Evolutionary conservation across 2,329 filamentous ascomycete genomes (phyloP).

Genomic region (Botryotinia calthae): DNA sequence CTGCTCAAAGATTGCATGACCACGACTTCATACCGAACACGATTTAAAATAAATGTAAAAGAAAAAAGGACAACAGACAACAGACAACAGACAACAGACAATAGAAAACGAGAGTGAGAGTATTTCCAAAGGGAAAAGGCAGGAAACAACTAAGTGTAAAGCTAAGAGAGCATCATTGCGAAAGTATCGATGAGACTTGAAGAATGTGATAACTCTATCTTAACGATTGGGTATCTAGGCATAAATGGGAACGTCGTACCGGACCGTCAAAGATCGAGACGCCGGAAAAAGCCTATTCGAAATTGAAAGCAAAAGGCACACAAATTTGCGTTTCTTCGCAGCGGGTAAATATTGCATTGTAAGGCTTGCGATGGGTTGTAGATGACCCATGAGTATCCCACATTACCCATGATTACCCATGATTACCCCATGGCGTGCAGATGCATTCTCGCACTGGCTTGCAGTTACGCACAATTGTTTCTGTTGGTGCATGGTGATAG

Average conservation of each 20-base stretch:
- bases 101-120: slow-evolving; percentile 8
- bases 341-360: slow-evolving; percentile 19
- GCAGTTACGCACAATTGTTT: not conserved
- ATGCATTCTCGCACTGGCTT: slow-evolving; percentile 5
- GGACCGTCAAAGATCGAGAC: slow-evolving; percentile 15
- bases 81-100: not conserved
- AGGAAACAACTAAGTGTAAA: not conserved
- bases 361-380: slow-evolving; percentile 11
- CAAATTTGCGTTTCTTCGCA: slow-evolving; percentile 9
- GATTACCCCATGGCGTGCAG: not conserved
- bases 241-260: slow-evolving; percentile 10
- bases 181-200: not conserved
- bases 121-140: not conserved
- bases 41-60: slow-evolving; percentile 9
- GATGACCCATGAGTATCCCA: slow-evolving; percentile 11
- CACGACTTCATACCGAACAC: slow-evolving; percentile 34
- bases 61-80: not conserved
- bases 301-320: slow-evolving; percentile 5
- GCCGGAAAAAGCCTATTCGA: slow-evolving; percentile 11
- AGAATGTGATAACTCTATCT: slow-evolving; percentile 14
- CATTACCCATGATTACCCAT: slow-evolving; percentile 3
- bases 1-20: slow-evolving; percentile 37
- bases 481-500: slow-evolving; percentile 19
- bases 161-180: slow-evolving; percentile 2
- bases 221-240: slow-evolving; percentile 13